Base-by-base conservation (phyloP, 768 basidiomycete species). In the Ramaria sp. region DNA sequence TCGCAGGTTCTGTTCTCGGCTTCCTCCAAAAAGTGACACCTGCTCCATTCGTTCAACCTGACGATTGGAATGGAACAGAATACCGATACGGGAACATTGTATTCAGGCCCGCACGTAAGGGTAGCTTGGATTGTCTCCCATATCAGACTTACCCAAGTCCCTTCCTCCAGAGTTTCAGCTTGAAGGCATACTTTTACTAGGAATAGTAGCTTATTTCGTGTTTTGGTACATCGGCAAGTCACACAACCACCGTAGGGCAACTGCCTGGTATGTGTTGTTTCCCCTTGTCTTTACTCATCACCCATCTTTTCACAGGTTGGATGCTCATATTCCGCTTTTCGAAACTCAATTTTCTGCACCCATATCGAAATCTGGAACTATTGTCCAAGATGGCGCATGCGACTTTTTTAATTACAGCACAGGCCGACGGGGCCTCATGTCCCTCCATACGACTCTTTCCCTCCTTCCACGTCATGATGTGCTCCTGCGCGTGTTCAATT, bases 321-420 rank as follows among this genome's bases (percentile, higher is more conserved):
- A 73, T 22, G 75, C 79, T 18, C 78, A 90, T 67, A 66, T 70
- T 22, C 67, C 75, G 7, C 65, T 88, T 59, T 76, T 85, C 56
- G 65, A 74, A 43, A 67, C 76, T 34, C 90, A 95, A 66, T 96
- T 96, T 71, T 82, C 88, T 10, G 75, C 71, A 44, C 84, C 89
- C 1, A 71, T 75, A 8, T 54, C 59, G 9, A 72, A 71, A 34
- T 70, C 70, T 4, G 79, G 78, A 9, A 24, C 37, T n/a, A 68
- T 85, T 48, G 74, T 75, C 32, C 54, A 73, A 38, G 90, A 92
- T 61, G 89, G 88, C 18, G 73, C 83, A 61, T 75, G 82, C 3
- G 88, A 91, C 70, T 86, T 82, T 64, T 88, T 90, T 72, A 75
- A 76, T 64, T 96, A 87, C 70, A 89, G 89, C 39, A 92, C 91